These are phyloP conservation scores for Colletotrichum spaethianum DNA, from an alignment of 2,329 filamentous ascomycete species.

Conservation along the genomic window DNA sequence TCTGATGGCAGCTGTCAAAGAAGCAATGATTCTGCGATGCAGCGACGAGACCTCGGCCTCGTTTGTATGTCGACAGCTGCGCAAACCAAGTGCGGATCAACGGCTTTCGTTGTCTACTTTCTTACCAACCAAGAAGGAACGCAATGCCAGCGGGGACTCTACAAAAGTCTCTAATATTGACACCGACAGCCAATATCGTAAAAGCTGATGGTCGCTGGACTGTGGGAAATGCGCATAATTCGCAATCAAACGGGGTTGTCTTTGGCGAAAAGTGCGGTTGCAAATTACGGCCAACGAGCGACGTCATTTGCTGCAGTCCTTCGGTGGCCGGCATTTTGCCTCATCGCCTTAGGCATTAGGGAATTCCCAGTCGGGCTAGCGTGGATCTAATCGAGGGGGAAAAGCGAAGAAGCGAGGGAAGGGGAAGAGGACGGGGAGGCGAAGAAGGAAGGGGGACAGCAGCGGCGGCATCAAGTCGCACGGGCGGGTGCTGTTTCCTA, in stretches of 20 bases:
- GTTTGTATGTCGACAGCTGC: background rate
- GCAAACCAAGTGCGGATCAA: background rate
- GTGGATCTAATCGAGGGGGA: conserved; percentile 18
- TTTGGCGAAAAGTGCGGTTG: conserved; percentile 4
- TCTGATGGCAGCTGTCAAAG: background rate
- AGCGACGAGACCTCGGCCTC: background rate
- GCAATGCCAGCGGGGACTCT: no score
- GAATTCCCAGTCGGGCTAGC: conserved; percentile 22
- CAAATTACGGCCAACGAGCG: conserved; percentile 13
- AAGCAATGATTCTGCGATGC: background rate
- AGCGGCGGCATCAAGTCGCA: background rate
- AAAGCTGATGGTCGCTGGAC: background rate
- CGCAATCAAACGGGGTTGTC: conserved; percentile 20
- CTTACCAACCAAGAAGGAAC: background rate
- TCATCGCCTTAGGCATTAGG: conserved; percentile 34
- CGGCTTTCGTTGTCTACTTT: no score
- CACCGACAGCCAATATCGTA: background rate
- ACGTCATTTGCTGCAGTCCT: conserved; percentile 33
- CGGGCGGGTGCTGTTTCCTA: conserved; percentile 2
- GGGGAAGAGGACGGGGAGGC: conserved; percentile 12
- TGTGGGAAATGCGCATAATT: conserved; percentile 14
- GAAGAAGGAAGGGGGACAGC: conserved; percentile 10
- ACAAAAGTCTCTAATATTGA: background rate
- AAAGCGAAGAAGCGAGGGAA: conserved; percentile 19
- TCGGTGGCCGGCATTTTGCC: conserved; percentile 15